phyloP scores from a whole-genome alignment of 805 yeast genomes.

The Yarrowia porcina region DNA sequence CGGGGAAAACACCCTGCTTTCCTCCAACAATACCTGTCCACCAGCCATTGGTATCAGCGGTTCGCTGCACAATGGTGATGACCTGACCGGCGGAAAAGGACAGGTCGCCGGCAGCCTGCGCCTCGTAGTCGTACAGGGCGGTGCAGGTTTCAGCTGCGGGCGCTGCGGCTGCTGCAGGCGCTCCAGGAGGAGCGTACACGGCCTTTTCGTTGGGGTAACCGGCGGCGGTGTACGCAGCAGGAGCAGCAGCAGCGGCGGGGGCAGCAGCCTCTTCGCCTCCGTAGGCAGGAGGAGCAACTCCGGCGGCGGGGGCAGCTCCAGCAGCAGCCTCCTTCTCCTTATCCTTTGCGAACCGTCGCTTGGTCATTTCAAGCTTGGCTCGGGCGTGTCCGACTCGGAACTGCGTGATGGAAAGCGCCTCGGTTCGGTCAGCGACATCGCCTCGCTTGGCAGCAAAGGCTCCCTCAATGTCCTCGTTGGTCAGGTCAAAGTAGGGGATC shows the following conservation, averaged over 20 bases:
- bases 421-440: conserved; percentile 83
- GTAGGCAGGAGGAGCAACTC: conserved; percentile 39
- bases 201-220: conserved; percentile 36
- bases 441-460: conserved; percentile 82
- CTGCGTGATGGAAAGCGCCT: conserved; percentile 83
- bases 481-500: conserved; percentile 90
- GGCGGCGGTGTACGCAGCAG: conserved; percentile 34
- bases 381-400: conserved; percentile 88
- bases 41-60: conserved; percentile 80
- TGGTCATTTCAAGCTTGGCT: conserved; percentile 76
- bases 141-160: conserved; percentile 51
- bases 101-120: conserved; percentile 92
- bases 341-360: conserved; percentile 53
- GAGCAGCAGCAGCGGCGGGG: conserved; percentile 31
- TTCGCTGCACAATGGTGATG: conserved; percentile 77
- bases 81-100: conserved; percentile 83
- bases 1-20: conserved; percentile 89
- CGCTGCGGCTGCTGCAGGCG: conserved; percentile 32
- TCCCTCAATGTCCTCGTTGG: conserved; percentile 66
- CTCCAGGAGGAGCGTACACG: conserved; percentile 33
- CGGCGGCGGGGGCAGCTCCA: conserved; percentile 36
- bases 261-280: conserved; percentile 34
- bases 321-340: conserved; percentile 9
- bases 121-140: conserved; percentile 85
- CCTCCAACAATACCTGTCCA: conserved; percentile 93